Evolutionary conservation across 1,284 basidiomycete genomes (phyloP).

Genomic region (Austropuccinia psidii): DNA sequence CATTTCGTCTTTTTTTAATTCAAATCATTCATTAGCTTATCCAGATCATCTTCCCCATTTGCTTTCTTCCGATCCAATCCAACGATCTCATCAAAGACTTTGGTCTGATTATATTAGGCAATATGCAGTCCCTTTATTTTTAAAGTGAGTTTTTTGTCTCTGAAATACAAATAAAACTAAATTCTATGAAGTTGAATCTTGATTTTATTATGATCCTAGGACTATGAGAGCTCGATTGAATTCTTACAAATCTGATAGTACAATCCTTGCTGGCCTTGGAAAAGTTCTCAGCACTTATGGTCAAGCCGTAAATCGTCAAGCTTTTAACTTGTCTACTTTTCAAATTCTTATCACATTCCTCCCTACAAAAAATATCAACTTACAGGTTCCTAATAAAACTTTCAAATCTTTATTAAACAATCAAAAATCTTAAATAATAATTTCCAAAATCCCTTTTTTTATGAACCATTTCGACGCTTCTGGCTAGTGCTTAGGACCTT

Average conservation of each 20-base stretch:
- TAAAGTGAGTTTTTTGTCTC: neutral
- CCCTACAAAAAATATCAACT: neutral
- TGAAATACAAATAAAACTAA: neutral
- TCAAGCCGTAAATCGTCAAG: conserved; percentile 25
- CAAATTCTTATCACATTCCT: neutral
- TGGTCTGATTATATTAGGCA: conserved; percentile 36
- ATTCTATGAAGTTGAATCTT: neutral
- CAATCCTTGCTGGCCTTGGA: conserved; percentile 17
- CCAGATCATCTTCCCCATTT: conserved; percentile 20
- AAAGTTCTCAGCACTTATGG: conserved; percentile 28
- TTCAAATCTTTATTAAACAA: neutral
- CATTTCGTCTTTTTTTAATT: neutral
- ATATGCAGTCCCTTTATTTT: conserved; percentile 27
- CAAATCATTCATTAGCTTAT: conserved; percentile 3
- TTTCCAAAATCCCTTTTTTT: neutral
- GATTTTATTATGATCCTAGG: neutral
- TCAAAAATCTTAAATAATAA: neutral
- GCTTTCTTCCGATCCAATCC: conserved; percentile 21
- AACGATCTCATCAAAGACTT: conserved; percentile 29
- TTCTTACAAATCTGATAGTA: conserved; percentile 5
- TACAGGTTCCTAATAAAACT: too few relatives aligned
- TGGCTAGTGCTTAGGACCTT: conserved; percentile 31
- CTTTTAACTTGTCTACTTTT: neutral
- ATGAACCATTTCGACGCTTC: too few relatives aligned
- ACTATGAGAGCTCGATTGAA: conserved; percentile 4